Base-by-base conservation (phyloP, 2,329 filamentous ascomycete species). In the Colletotrichum shisoi region DNA sequence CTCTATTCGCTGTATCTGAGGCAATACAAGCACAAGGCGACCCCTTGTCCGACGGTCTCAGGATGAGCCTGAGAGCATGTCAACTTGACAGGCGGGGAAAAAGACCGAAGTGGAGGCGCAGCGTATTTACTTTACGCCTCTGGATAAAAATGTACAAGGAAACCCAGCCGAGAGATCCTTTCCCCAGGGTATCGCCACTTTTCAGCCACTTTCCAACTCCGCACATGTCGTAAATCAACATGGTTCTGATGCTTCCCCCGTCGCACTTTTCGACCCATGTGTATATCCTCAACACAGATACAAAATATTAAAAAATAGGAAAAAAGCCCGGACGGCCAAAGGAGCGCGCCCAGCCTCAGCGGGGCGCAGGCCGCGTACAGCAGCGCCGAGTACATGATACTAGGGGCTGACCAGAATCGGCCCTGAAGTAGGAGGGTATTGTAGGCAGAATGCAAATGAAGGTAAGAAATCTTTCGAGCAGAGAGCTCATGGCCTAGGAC, bases 301-400 rank as follows among this genome's bases (percentile, higher is more conserved):
- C 42, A 59, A 60, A 9, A 64, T 67, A 67, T 67, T 67, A 68
- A 68, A 68, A 67, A 58, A 57, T 62, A 57, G 19, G 40, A 49
- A 42, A 52, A 53, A 60, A 39, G 45, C 39, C 56, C 57, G 51
- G 62, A 51, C 40, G 12, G 34, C 57, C 39, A 21, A 17, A n/a
- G 8, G 19, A 34, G 31, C 31, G 21, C n/a, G 34, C 17, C 61
- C 19, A 21, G 39, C 21, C 40, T 24, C 11, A 57, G 34, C 24
- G 13, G 27, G 31, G 34, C 27, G 19, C 24, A 9, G 45, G 21
- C 46, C 40, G 21, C 39, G n/a, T 42, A 44, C 13, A 40, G n/a
- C 4, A 27, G 21, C 57, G 39, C 46, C 56, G 52, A 57, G 66
- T 44, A 45, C 46, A 39, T 68, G 31, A 12, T 57, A 67, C 48